Conservation (phyloP, 2,329 filamentous ascomycete species). For the Beauveria asiatica region DNA sequence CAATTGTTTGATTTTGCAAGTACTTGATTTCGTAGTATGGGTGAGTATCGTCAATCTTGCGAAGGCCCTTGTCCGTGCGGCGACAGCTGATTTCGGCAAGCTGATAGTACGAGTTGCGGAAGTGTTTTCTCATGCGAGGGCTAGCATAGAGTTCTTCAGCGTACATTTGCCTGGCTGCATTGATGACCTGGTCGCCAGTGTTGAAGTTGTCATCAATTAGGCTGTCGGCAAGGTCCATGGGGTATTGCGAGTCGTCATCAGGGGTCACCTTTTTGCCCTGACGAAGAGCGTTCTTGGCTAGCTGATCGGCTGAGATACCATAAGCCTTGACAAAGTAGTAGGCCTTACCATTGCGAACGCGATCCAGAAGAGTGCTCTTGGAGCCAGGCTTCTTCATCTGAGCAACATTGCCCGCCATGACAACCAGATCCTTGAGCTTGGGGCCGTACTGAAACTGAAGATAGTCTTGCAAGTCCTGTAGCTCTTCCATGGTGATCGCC, state of each 20-base stretch:
- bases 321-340: slow-evolving; percentile 81
- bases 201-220: slow-evolving; percentile 65
- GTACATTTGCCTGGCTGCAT: slow-evolving; percentile 77
- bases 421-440: slow-evolving; percentile 71
- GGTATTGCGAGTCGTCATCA: slow-evolving; percentile 72
- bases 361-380: slow-evolving; percentile 72
- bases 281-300: slow-evolving; percentile 78
- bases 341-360: slow-evolving; percentile 69
- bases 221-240: slow-evolving; percentile 79
- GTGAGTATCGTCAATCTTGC: slow-evolving; percentile 88
- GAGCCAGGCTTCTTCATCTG: slow-evolving; percentile 74
- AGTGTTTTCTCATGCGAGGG: slow-evolving; percentile 80
- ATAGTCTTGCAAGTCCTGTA: slow-evolving; percentile 95
- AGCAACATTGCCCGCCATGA: slow-evolving; percentile 53
- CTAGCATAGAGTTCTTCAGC: slow-evolving; percentile 83
- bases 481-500: slow-evolving; percentile 82
- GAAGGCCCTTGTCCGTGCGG: slow-evolving; percentile 87
- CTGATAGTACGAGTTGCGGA: slow-evolving; percentile 76
- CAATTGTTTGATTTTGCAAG: slow-evolving; percentile 77
- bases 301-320: slow-evolving; percentile 79
- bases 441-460: slow-evolving; percentile 86
- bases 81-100: slow-evolving; percentile 78
- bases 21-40: slow-evolving; percentile 99
- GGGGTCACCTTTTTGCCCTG: slow-evolving; percentile 72
- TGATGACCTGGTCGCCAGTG: slow-evolving; percentile 67